Conservation (phyloP, 2,329 filamentous ascomycete species). For the Corynespora cassiicola region DNA sequence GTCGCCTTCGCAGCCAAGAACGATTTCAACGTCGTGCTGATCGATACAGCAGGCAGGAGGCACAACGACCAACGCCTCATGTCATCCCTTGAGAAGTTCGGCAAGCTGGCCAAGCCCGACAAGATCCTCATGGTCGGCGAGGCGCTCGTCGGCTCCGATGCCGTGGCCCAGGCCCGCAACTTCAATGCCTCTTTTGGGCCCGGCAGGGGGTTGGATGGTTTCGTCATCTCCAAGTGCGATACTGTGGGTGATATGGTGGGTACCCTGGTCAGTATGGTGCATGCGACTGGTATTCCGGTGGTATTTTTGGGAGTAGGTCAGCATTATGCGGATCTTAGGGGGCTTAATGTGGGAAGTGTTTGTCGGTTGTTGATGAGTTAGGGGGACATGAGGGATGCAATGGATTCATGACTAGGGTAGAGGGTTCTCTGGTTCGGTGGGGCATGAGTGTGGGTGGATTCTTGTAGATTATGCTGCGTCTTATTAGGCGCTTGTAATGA, state of each 20-base stretch:
- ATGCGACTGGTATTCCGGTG: slow-evolving; percentile 95
- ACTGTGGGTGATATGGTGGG: slow-evolving; percentile 99
- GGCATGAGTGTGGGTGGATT: too few relatives aligned
- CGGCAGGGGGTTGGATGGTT: slow-evolving; percentile 83
- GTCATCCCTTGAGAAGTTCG: slow-evolving; percentile 96
- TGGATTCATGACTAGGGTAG: too few relatives aligned
- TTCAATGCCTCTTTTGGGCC: slow-evolving; percentile 93
- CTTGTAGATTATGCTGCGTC: too few relatives aligned
- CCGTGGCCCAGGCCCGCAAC: slow-evolving; percentile 92
- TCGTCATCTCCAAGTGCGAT: slow-evolving; percentile 98
- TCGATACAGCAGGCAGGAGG: slow-evolving; percentile 91
- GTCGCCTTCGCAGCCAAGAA: slow-evolving; percentile 79
- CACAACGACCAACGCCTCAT: slow-evolving; percentile 97
- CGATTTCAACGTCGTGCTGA: slow-evolving; percentile 90
- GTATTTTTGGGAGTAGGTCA: slow-evolving; percentile 83
- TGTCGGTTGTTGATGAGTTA: slow-evolving; percentile 66
- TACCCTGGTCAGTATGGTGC: slow-evolving; percentile 94
- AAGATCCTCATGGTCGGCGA: slow-evolving; percentile 98
- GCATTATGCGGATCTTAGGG: slow-evolving; percentile 70
- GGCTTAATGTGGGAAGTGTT: slow-evolving; percentile 69
- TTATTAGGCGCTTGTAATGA: too few relatives aligned
- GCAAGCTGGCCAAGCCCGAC: slow-evolving; percentile 92
- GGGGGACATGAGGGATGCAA: neutral
- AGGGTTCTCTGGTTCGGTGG: too few relatives aligned
- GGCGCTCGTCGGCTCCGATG: slow-evolving; percentile 94